Evolutionary conservation across 805 yeast genomes (phyloP).

Genomic region (Candida ovalis): DNA sequence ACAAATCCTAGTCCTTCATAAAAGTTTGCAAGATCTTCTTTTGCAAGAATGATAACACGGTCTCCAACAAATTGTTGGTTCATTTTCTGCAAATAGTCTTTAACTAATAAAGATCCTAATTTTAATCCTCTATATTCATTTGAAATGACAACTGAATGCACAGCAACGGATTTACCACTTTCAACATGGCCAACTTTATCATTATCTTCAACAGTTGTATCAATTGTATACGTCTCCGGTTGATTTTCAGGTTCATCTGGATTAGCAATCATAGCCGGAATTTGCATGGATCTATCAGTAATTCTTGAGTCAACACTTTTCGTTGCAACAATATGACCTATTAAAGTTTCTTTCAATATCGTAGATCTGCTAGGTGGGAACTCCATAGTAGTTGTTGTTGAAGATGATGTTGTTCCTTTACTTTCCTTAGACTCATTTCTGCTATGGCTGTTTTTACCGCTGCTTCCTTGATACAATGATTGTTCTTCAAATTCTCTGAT

Average conservation of each 20-base stretch:
- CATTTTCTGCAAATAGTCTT: conserved; percentile 87
- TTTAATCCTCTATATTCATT: conserved; percentile 78
- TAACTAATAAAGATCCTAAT: conserved; percentile 76
- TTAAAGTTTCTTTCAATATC: conserved; percentile 56
- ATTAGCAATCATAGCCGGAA: conserved; percentile 39
- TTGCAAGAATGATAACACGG: conserved; percentile 69
- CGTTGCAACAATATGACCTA: conserved; percentile 81
- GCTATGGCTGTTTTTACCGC: conserved; percentile 12
- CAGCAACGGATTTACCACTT: conserved; percentile 65
- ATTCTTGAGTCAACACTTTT: conserved; percentile 50
- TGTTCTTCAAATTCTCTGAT: conserved; percentile 54
- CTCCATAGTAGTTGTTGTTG: conserved; percentile 3
- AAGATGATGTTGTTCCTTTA: background rate
- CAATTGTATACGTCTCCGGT: conserved; percentile 3
- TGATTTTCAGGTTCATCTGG: background rate
- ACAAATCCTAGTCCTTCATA: conserved; percentile 80
- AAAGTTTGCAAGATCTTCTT: conserved; percentile 64
- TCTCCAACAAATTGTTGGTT: conserved; percentile 84
- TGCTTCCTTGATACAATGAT: conserved; percentile 2
- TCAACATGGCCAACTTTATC: conserved; percentile 63
- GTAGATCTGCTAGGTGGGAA: conserved; percentile 44
- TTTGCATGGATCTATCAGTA: conserved; percentile 55
- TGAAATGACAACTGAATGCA: conserved; percentile 77
- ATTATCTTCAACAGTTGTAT: conserved; percentile 16
- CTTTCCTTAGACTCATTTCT: conserved; percentile 12